These are phyloP conservation scores for Aspergillus campestris DNA, from an alignment of 495 filamentous ascomycete species.

Conservation along the genomic window DNA sequence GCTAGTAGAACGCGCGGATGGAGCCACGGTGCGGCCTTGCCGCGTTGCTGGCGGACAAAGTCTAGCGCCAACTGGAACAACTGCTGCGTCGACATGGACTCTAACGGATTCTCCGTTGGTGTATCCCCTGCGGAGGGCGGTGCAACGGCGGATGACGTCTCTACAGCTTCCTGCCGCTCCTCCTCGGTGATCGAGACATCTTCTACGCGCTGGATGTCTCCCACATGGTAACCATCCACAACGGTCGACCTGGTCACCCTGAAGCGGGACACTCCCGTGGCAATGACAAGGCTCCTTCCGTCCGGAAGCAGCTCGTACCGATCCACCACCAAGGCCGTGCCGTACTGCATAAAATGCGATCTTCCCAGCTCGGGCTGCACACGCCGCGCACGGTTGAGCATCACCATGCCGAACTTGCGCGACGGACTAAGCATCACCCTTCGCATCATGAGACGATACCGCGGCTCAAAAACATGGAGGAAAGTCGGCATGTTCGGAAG, in stretches of 20 bases:
- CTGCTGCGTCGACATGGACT: slow-evolving; percentile 58
- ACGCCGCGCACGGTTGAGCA: slow-evolving; percentile 50
- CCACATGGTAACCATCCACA: slow-evolving; percentile 71
- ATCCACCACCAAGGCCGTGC: slow-evolving; percentile 67
- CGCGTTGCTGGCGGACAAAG: slow-evolving; percentile 60
- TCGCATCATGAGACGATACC: slow-evolving; percentile 81
- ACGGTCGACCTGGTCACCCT: slow-evolving; percentile 52
- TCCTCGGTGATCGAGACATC: slow-evolving; percentile 78
- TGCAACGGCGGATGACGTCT: slow-evolving; percentile 33
- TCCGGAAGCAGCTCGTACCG: slow-evolving; percentile 65
- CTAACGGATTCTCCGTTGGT: slow-evolving; percentile 31
- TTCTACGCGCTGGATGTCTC: slow-evolving; percentile 61
- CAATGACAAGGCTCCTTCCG: slow-evolving; percentile 72
- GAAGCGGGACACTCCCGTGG: slow-evolving; percentile 67
- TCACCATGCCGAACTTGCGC: slow-evolving; percentile 76
- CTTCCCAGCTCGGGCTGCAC: slow-evolving; percentile 51
- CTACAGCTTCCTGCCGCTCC: slow-evolving; percentile 59
- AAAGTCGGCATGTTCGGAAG: slow-evolving; percentile 80
- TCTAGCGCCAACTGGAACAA: slow-evolving; percentile 54
- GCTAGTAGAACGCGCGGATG: slow-evolving; percentile 56
- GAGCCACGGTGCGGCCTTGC: slow-evolving; percentile 62
- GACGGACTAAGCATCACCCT: slow-evolving; percentile 62
- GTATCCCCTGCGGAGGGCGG: slow-evolving; percentile 8
- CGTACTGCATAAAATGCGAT: slow-evolving; percentile 60
- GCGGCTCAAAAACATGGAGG: slow-evolving; percentile 84